These are phyloP conservation scores for barley (Hordeum vulgare) DNA, from an alignment of 176 grass and related monocot species.

Conservation along the genomic window DNA sequence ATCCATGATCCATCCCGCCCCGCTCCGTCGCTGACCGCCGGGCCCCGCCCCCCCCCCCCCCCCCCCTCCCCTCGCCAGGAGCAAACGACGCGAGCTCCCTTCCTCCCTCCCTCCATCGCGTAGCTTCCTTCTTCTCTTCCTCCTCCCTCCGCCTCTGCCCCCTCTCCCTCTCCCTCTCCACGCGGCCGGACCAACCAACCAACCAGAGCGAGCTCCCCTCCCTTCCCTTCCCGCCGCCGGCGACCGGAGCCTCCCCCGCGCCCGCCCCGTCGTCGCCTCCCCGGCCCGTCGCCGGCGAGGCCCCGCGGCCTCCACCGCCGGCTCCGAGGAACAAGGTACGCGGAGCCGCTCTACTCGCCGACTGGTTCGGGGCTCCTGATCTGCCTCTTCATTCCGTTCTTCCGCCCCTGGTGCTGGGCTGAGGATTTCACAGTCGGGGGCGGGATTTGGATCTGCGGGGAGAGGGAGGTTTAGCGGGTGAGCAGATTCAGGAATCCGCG, in stretches of 20 bases:
- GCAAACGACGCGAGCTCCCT: background rate
- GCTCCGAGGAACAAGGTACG: background rate
- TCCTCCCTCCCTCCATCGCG: background rate
- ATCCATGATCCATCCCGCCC: no score
- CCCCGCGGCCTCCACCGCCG: background rate
- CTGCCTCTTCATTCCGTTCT: background rate
- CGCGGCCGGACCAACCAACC: background rate
- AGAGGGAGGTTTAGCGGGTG: background rate
- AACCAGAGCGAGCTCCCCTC: background rate
- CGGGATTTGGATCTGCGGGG: background rate
- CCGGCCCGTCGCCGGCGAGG: no score
- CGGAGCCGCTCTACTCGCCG: no score
- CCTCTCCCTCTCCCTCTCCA: background rate
- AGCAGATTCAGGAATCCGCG: background rate
- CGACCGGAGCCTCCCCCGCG: background rate
- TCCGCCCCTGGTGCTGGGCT: background rate
- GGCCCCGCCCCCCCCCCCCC: no score
- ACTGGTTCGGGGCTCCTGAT: background rate
- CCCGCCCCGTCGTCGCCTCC: background rate
- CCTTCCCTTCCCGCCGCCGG: background rate
- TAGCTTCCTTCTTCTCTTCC: background rate
- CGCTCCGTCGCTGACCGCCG: background rate
- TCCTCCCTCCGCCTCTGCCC: background rate
- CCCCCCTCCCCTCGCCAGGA: background rate
- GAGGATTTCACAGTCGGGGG: no score